Evolutionary conservation across 345 rosid genomes (phyloP).

Genomic region (Cardamine occulta): DNA sequence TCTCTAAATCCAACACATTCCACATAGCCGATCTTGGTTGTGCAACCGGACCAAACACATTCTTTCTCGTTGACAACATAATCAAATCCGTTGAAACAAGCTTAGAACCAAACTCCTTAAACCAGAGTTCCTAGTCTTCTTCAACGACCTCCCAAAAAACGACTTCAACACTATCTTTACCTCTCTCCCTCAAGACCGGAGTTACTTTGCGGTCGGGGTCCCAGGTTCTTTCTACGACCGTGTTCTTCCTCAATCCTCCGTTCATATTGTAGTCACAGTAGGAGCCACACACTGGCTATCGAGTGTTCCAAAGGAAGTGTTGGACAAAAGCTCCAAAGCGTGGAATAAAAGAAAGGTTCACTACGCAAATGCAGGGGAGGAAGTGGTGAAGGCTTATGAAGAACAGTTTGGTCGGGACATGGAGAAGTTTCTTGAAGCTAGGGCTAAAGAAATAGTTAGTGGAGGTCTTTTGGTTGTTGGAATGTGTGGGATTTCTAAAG

Average conservation of each 20-base stretch:
- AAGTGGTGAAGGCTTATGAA: conserved; percentile 48
- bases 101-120: conserved; percentile 32
- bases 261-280: conserved; percentile 44
- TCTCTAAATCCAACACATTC: conserved; percentile 46
- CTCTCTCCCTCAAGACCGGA: conserved; percentile 45
- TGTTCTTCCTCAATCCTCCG: conserved; percentile 44
- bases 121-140: conserved; percentile 59
- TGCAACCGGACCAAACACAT: conserved; percentile 69
- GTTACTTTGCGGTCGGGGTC: conserved; percentile 50
- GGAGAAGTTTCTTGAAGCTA: conserved; percentile 47
- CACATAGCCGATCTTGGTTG: conserved; percentile 70
- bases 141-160: conserved; percentile 52
- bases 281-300: conserved; percentile 56
- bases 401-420: conserved; percentile 50
- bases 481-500: conserved; percentile 44
- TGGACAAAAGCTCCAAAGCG: conserved; percentile 47
- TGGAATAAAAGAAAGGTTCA: conserved; percentile 56
- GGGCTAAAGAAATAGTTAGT: conserved; percentile 47
- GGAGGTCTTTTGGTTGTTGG: conserved; percentile 52
- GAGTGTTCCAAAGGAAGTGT: conserved; percentile 47
- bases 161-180: conserved; percentile 67
- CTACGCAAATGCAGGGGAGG: conserved; percentile 38
- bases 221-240: conserved; percentile 54
- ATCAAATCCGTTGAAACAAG: conserved; percentile 43
- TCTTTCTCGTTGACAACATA: conserved; percentile 50